A percentile compares a stretch with the other conserved stretches of the same genome.
Evolutionary conservation across 2,329 filamentous ascomycete genomes (phyloP).

Genomic region (Geosmithia morbida): DNA sequence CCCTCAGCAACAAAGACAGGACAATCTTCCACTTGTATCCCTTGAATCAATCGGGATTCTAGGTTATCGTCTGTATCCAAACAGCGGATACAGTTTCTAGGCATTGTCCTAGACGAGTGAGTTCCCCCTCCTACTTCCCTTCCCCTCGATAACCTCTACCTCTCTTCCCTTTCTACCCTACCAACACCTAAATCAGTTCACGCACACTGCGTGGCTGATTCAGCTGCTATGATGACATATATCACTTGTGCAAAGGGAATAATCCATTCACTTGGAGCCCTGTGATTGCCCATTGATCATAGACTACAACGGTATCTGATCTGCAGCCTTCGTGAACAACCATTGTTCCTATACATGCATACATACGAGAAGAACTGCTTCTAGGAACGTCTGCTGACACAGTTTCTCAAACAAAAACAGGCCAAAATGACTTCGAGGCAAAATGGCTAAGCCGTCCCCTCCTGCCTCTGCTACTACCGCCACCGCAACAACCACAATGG

Average conservation of each 20-base stretch:
- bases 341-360: too few species aligned
- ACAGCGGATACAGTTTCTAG: neutral
- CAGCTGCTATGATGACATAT: conserved; percentile 38
- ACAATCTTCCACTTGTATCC: neutral
- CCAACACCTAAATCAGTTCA: neutral
- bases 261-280: conserved; percentile 41
- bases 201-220: neutral
- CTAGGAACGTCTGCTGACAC: conserved; percentile 1
- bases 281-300: conserved; percentile 50
- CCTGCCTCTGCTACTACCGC: neutral
- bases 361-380: neutral
- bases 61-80: neutral
- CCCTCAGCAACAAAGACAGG: neutral
- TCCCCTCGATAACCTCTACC: neutral
- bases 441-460: conserved; percentile 24
- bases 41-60: neutral
- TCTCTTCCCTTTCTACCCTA: neutral
- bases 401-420: conserved; percentile 9
- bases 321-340: conserved; percentile 3
- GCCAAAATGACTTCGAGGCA: conserved; percentile 29
- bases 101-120: conserved; percentile 3
- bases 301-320: conserved; percentile 99
- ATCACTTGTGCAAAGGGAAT: conserved; percentile 38
- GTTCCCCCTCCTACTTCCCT: conserved; percentile 8
- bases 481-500: neutral